Conservation (phyloP, 805 yeast species). For the Candida endomychidarum region DNA sequence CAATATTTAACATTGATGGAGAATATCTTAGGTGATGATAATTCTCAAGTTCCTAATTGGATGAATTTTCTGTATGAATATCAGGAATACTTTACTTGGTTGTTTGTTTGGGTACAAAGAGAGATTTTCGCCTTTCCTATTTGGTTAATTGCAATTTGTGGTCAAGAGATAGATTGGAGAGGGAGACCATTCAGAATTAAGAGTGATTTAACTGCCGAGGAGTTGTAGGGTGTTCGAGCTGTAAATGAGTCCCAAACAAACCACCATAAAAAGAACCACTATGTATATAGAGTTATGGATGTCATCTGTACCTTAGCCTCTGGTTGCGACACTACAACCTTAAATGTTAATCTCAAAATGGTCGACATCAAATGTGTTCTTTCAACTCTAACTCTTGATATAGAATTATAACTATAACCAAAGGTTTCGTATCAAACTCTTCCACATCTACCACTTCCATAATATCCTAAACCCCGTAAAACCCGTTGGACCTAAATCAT, state of each 20-base stretch:
- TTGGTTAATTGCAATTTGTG: conserved; percentile 79
- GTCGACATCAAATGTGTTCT: no score
- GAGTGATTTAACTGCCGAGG: conserved; percentile 77
- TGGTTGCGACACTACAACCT: neutral
- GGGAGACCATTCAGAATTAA: conserved; percentile 72
- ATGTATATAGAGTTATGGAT: no score
- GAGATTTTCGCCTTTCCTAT: conserved; percentile 79
- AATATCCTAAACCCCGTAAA: no score
- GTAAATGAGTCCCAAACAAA: no score
- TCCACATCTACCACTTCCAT: neutral
- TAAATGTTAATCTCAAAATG: no score
- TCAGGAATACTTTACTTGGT: conserved; percentile 23
- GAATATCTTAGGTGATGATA: conserved; percentile 17
- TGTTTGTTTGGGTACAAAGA: conserved; percentile 58
- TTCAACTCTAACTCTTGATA: no score
- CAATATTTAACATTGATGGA: conserved; percentile 52
- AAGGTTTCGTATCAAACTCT: no score
- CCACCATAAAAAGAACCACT: no score
- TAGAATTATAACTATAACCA: no score
- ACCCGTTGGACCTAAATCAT: neutral
- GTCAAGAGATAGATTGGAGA: conserved; percentile 77
- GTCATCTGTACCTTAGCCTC: no score
- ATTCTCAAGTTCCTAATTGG: conserved; percentile 25
- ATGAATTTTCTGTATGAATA: conserved; percentile 18
- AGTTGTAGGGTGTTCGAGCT: no score